phyloP scores from a whole-genome alignment of 495 filamentous ascomycete genomes.

The Penicillium dipodomyicola region DNA sequence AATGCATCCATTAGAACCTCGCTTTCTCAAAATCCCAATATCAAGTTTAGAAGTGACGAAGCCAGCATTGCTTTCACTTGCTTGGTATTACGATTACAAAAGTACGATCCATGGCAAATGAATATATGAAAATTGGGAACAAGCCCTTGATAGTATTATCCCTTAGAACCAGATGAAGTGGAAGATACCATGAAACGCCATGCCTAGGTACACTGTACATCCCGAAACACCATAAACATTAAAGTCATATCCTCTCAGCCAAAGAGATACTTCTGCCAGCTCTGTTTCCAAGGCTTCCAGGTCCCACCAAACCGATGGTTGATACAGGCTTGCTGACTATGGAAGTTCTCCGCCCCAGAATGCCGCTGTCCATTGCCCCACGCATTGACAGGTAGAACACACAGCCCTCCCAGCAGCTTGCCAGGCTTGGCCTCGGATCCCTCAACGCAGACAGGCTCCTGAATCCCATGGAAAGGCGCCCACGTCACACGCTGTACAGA shows the following conservation, averaged over 20 bases:
- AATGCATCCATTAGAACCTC: too few species aligned
- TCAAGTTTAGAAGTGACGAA: not conserved
- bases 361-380: slow-evolving; percentile 49
- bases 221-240: not conserved
- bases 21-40: too few species aligned
- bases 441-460: slow-evolving; percentile 35
- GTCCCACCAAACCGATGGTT: slow-evolving; percentile 42
- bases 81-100: not conserved
- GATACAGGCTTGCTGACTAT: slow-evolving; percentile 36
- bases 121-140: not conserved
- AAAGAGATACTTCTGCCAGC: slow-evolving; percentile 36
- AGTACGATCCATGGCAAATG: not conserved
- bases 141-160: not conserved
- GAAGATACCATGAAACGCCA: not conserved
- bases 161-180: not conserved
- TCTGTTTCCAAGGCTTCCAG: slow-evolving; percentile 46
- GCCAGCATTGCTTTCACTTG: not conserved
- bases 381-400: slow-evolving; percentile 42
- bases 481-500: slow-evolving; percentile 38
- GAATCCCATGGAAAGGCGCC: slow-evolving; percentile 41
- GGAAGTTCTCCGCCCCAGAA: slow-evolving; percentile 35
- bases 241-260: slow-evolving; percentile 15
- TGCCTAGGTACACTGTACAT: not conserved
- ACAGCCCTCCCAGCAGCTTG: slow-evolving; percentile 34
- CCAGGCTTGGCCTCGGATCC: slow-evolving; percentile 21